phyloP scores from a whole-genome alignment of 768 basidiomycete genomes.

The Calocybe cyanea region DNA sequence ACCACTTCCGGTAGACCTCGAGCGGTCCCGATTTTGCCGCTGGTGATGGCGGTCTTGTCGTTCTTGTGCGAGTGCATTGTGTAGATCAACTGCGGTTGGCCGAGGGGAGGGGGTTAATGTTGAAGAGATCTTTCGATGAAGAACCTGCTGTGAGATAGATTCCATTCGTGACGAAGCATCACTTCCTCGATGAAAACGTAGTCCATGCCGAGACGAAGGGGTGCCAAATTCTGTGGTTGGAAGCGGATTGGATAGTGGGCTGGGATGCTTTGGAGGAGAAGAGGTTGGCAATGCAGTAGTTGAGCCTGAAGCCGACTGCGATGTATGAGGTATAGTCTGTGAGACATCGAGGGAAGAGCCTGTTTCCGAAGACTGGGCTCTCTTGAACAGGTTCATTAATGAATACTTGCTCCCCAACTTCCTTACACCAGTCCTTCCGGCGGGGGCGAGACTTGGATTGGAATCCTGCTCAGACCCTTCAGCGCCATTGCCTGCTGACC shows the following conservation, averaged over 20 bases:
- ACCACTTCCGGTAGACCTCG: slow-evolving; percentile 24
- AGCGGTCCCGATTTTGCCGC: slow-evolving; percentile 27
- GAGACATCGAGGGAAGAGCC: slow-evolving; percentile 16
- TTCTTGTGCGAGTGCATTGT: slow-evolving; percentile 38
- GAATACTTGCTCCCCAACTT: slow-evolving; percentile 71
- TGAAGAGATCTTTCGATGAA: slow-evolving; percentile 22
- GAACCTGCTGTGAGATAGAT: slow-evolving; percentile 11
- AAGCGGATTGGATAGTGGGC: slow-evolving; percentile 19
- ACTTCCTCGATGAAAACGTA: slow-evolving; percentile 28
- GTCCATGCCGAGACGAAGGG: slow-evolving; percentile 19
- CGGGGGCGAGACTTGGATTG: slow-evolving; percentile 19
- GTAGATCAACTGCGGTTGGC: slow-evolving; percentile 46
- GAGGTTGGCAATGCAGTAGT: slow-evolving; percentile 22
- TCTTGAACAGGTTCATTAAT: slow-evolving; percentile 71
- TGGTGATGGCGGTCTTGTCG: slow-evolving; percentile 24
- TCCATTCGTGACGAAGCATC: slow-evolving; percentile 27
- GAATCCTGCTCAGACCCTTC: slow-evolving; percentile 33
- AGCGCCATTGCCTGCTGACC: slow-evolving; percentile 69
- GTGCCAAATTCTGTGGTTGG: slow-evolving; percentile 11
- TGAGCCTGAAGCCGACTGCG: slow-evolving; percentile 18
- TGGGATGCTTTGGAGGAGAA: slow-evolving; percentile 18
- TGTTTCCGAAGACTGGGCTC: slow-evolving; percentile 37
- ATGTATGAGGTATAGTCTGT: slow-evolving; percentile 13
- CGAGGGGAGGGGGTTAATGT: slow-evolving; percentile 23
- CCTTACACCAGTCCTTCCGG: slow-evolving; percentile 31